Evolutionary conservation across 352 stramenopile genomes (phyloP).

Genomic region (Saprolegnia parasitica): DNA sequence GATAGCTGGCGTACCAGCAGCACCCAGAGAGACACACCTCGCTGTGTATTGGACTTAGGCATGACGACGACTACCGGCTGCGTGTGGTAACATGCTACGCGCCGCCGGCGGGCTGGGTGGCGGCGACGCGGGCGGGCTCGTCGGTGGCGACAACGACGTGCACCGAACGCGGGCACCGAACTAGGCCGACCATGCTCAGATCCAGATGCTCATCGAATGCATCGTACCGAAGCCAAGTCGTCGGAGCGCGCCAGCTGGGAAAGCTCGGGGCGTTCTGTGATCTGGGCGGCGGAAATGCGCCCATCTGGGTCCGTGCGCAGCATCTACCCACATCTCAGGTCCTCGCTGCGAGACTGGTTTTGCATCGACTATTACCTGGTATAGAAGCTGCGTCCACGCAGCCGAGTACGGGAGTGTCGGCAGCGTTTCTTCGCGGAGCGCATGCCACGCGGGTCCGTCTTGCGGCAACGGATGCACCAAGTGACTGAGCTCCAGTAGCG

Average conservation of each 20-base stretch:
- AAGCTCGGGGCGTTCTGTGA: conserved; percentile 37
- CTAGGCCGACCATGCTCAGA: neutral
- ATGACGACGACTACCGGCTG: no score
- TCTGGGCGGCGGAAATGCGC: conserved; percentile 40
- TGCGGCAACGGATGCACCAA: conserved; percentile 38
- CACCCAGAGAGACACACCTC: no score
- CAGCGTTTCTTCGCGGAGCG: conserved; percentile 48
- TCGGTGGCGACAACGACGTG: no score
- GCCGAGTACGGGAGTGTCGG: conserved; percentile 50
- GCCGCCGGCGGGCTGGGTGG: no score
- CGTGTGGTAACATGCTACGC: no score
- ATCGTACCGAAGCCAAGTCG: neutral
- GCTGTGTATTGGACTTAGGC: no score
- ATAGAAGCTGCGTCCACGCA: conserved; percentile 39
- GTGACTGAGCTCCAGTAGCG: conserved; percentile 55
- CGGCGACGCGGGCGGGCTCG: no score
- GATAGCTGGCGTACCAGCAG: no score
- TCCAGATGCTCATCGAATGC: neutral
- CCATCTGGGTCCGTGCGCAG: conserved; percentile 45
- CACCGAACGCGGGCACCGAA: no score
- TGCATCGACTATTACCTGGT: conserved; percentile 38
- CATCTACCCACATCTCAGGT: conserved; percentile 40
- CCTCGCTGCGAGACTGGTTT: neutral
- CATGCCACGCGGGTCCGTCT: conserved; percentile 61
- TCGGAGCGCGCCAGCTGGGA: neutral